Base-by-base conservation (phyloP, 148 eudicot species). In the Cornus kousa region DNA sequence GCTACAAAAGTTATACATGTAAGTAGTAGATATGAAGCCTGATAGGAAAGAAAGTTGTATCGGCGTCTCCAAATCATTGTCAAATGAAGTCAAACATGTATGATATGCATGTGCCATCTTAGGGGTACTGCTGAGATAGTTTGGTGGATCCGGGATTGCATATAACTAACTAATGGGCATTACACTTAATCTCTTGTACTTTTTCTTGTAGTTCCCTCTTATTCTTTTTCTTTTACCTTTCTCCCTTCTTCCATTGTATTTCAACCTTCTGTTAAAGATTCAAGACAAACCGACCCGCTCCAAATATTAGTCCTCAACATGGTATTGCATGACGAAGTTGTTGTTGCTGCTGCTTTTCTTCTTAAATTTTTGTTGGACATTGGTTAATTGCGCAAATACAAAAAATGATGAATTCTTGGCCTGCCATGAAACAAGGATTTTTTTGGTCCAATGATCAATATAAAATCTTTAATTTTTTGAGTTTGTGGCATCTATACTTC, bases 401-500 rank as follows among this genome's bases (percentile, higher is more conserved):
- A 37, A 70, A 70, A 35, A 40, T 7, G 19, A 20, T 37, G 48
- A 35, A 19, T 19, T 12, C 23, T 7, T 5, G 48, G 73, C 28
- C 40, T 39, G 22, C 22, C 73, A 70, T 40, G 28, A 22, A 70
- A 70, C 6, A 19, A 3, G 28, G 73, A 16, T 70, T 40, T 19
- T 19, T 70, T 40, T 71, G 60, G 74, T 43, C 9, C 16, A 53
- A 24, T 22, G 8, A 71, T 35, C 33, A 48, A 4, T 70, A 20
- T 40, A 39, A n/a, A 62, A 62, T 16, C 7, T 46, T 23, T 71
- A 55, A 46, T 71, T 19, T 65, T 65, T 33, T 31, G 65, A 62
- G 28, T 33, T 70, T 43, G 73, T 65, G 77, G 79, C 62, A 70
- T 37, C 62, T 40, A 12, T 53, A 65, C 33, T 19, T 67, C 78